Conservation (phyloP, 306 rosid species). For the Medicago lupulina region DNA sequence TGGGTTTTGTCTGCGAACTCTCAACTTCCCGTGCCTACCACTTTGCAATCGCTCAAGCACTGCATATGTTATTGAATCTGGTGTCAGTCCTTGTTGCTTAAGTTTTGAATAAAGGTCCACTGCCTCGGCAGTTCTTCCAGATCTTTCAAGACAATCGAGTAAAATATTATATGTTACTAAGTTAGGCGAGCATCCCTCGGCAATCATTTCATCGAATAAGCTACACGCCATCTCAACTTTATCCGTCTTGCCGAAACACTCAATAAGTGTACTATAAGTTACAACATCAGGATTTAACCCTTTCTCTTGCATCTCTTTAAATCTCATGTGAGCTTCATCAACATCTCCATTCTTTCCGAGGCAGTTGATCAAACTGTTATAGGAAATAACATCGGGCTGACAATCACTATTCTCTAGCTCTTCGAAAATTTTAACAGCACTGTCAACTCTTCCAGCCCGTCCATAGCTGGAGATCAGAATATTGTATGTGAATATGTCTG, state of each 20-base stretch:
- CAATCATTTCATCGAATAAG: conserved; percentile 81
- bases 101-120: conserved; percentile 90
- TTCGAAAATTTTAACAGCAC: conserved; percentile 73
- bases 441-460: conserved; percentile 74
- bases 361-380: conserved; percentile 90
- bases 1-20: conserved; percentile 81
- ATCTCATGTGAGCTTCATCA: conserved; percentile 96
- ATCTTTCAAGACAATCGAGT: conserved; percentile 89
- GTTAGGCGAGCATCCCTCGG: conserved; percentile 82
- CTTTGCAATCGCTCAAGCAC: conserved; percentile 88
- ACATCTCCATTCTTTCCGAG: conserved; percentile 94
- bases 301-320: conserved; percentile 91
- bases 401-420: conserved; percentile 76
- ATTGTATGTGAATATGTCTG: conserved; percentile 84
- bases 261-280: conserved; percentile 94
- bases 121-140: conserved; percentile 88
- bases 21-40: conserved; percentile 67
- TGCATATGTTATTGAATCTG: conserved; percentile 85
- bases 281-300: conserved; percentile 87
- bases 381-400: conserved; percentile 76
- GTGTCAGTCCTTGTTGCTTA: conserved; percentile 88
- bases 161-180: conserved; percentile 85
- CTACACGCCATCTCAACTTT: conserved; percentile 88
- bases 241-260: conserved; percentile 93
- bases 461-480: conserved; percentile 86